phyloP scores from a whole-genome alignment of 805 yeast genomes.

The Yarrowia keelungensis region DNA sequence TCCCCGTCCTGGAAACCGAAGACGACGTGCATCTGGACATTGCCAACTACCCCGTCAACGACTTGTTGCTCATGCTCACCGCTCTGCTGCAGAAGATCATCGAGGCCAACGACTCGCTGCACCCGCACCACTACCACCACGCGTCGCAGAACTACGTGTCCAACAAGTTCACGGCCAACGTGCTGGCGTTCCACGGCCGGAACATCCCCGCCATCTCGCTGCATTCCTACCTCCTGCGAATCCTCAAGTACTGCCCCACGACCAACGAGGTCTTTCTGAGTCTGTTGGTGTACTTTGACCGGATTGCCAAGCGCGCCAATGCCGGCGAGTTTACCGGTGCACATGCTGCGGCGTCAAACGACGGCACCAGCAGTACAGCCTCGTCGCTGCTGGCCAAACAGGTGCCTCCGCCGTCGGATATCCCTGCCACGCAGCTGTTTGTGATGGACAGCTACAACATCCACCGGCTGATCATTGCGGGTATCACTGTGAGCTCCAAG shows the following conservation, averaged over 20 bases:
- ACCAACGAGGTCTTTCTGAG: slow-evolving; percentile 95
- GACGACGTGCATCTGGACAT: slow-evolving; percentile 59
- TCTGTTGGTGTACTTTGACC: slow-evolving; percentile 88
- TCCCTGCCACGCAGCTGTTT: slow-evolving; percentile 64
- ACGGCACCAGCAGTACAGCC: slow-evolving; percentile 19
- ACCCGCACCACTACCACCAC: slow-evolving; percentile 65
- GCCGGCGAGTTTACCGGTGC: slow-evolving; percentile 41
- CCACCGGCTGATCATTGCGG: slow-evolving; percentile 91
- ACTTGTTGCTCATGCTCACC: slow-evolving; percentile 82
- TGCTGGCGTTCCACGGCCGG: slow-evolving; percentile 92
- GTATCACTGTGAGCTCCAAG: slow-evolving; percentile 93
- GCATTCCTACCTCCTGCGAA: slow-evolving; percentile 87
- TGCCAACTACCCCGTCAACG: slow-evolving; percentile 81
- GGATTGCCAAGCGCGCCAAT: slow-evolving; percentile 86
- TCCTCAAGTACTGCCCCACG: slow-evolving; percentile 96
- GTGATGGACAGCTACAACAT: slow-evolving; percentile 96
- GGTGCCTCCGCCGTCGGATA: slow-evolving; percentile 37
- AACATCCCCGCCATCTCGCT: slow-evolving; percentile 95
- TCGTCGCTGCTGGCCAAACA: slow-evolving; percentile 24
- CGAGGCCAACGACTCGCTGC: slow-evolving; percentile 85
- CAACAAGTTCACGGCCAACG: slow-evolving; percentile 49
- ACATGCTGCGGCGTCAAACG: slow-evolving; percentile 8
- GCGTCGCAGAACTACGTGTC: slow-evolving; percentile 47
- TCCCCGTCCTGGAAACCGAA: slow-evolving; percentile 2
- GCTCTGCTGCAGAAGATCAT: slow-evolving; percentile 84